Evolutionary conservation across 306 rosid genomes (phyloP).

Genomic region (Trichosanthes truncata): DNA sequence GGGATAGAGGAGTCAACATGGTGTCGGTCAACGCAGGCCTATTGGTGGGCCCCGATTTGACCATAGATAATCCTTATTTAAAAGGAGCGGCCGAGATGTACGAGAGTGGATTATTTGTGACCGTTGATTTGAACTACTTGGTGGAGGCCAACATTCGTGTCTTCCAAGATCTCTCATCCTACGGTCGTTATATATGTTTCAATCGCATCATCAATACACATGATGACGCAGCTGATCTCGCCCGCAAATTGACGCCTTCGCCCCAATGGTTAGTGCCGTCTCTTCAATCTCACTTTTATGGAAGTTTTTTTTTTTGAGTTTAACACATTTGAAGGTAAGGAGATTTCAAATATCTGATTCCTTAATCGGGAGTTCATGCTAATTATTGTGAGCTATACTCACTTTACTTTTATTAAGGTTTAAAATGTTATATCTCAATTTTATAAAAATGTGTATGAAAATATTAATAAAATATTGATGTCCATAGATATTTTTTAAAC

Average conservation of each 20-base stretch:
- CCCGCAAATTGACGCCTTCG: conserved; percentile 41
- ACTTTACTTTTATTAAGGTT: too few species aligned
- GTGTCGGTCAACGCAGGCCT: conserved; percentile 55
- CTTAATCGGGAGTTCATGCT: too few species aligned
- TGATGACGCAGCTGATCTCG: conserved; percentile 54
- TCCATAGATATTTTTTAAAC: too few species aligned
- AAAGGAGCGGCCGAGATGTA: conserved; percentile 98
- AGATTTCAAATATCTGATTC: too few species aligned
- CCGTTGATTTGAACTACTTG: conserved; percentile 54
- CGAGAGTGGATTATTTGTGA: conserved; percentile 67
- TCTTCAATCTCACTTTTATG: background rate
- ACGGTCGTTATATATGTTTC: conserved; percentile 88
- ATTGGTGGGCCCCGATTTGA: conserved; percentile 33
- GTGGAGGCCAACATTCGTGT: conserved; percentile 60
- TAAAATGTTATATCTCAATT: too few species aligned
- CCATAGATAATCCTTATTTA: conserved; percentile 44
- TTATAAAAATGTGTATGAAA: too few species aligned
- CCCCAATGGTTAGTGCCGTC: conserved; percentile 37
- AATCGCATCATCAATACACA: conserved; percentile 44
- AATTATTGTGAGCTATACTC: too few species aligned
- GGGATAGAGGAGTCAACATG: conserved; percentile 82
- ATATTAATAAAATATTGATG: too few species aligned
- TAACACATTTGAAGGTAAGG: too few species aligned
- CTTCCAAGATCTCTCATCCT: conserved; percentile 64
- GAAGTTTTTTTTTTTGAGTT: too few species aligned